Base-by-base conservation (phyloP, 345 rosid species). In the Camelina laxa region DNA sequence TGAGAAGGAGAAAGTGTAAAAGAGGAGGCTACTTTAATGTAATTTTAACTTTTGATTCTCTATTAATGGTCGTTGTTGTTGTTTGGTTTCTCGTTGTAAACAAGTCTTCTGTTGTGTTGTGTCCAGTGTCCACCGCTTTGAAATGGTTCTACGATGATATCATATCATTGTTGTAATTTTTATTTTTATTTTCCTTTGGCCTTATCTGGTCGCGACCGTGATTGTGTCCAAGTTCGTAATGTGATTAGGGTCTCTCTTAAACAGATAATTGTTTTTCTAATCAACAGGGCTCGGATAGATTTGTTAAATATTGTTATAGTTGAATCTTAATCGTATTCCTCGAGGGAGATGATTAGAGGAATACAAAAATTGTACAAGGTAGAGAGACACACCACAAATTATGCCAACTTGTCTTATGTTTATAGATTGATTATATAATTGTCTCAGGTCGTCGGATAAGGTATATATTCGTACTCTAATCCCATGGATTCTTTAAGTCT, bases 81-180 rank as follows among this genome's bases (percentile, higher is more conserved):
- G 41, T 65, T 74, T 67, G 60, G 38, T 60, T 41, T 63, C 50
- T 65, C 47, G 61, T 75, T 60, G 69, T 27, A 75, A 67, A 9
- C 35, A 44, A 47, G 50, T 19, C 17, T 10, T 60, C 45, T 65
- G 54, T 74, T 74, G 78, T 75, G 65, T 61, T 13, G 44, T 35
- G 44, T 59, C 33, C 27, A 60, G 66, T 62, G 74, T 75, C 68
- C 61, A 75, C 73, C 79, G 78, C 67, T 74, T 75, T 66, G 73
- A 74, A 74, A 67, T 58, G 72, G 73, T 67, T 75, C 35, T 39
- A 50, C 36, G 13, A 59, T 22, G 13, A 59, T 22, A 57, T 19
- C 21, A 69, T 42, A 69, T 54, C 64, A 14, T 64, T 3, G n/a
- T 42, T 31, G 65, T 35, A 19, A 64, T 30, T 4, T 33, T 17